These are phyloP conservation scores for Onygenales sp. DNA, from an alignment of 2,329 filamentous ascomycete species.

Conservation along the genomic window DNA sequence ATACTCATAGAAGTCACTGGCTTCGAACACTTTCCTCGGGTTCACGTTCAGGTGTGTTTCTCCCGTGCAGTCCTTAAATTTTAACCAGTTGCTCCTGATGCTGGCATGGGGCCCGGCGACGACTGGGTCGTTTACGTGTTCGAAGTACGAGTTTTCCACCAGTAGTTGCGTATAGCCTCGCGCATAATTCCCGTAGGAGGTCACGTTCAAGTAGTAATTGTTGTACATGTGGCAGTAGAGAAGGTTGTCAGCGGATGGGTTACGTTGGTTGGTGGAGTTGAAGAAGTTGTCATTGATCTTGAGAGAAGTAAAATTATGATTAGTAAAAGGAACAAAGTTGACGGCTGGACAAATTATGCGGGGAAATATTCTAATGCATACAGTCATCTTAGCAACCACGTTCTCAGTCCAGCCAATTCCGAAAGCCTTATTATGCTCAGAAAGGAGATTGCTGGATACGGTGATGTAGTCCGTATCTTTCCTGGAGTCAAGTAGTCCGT, in stretches of 20 bases:
- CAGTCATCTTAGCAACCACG: constrained; percentile 13
- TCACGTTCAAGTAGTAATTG: constrained; percentile 13
- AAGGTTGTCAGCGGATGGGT: constrained; percentile 15
- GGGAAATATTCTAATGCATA: neutral
- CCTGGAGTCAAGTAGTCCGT: constrained; percentile 16
- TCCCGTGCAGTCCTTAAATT: constrained; percentile 14
- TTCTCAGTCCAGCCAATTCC: constrained; percentile 17
- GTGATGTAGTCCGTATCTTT: constrained; percentile 17
- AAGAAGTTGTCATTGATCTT: constrained; percentile 17
- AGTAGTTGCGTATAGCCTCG: constrained; percentile 14
- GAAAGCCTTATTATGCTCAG: constrained; percentile 17
- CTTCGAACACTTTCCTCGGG: constrained; percentile 13
- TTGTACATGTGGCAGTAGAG: neutral
- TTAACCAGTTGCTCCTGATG: constrained; percentile 11
- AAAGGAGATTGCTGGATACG: constrained; percentile 14
- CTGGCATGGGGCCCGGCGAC: constrained; percentile 11
- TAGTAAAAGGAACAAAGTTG: neutral
- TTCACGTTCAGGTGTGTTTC: constrained; percentile 8
- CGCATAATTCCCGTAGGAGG: constrained; percentile 17
- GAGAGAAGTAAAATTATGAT: neutral
- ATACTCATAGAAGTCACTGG: constrained; percentile 13
- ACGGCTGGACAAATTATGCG: neutral
- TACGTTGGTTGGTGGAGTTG: constrained; percentile 14
- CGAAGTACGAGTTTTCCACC: constrained; percentile 15
- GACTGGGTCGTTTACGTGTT: constrained; percentile 15